Evolutionary conservation across 768 basidiomycete species (phyloP), one percentile per base, ranked within the genome.

Genomic region (Pulveroboletus sp.): DNA sequence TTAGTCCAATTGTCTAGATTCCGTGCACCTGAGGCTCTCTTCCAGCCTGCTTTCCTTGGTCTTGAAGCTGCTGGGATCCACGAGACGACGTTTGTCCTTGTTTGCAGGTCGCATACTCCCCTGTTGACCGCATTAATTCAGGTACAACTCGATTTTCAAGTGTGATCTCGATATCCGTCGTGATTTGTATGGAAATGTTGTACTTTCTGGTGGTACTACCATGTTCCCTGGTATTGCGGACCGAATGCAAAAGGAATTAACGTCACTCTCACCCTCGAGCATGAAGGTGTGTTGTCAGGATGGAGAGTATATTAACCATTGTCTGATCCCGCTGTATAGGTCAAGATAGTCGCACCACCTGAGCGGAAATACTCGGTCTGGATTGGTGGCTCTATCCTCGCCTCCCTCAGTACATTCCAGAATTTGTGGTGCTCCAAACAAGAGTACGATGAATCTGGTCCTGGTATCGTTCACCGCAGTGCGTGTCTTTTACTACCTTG

Each of bases 181-280:
- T 37, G 67, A 68, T 11, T 28, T 68, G 27, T 68, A 68, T 10
- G 67, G 67, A n/a, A 68, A 68, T 12, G 66, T 69, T n/a, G 70
- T 69, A 12, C 71, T 82, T 61, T 79, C 79, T 51, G 91, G 91
- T 64, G 91, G 91, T 66, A 89, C 89, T 55, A 93, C 90, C 64
- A 93, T 94, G 91, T 93, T 93, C 87, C 85, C 89, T 59, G 93
- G 92, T 76, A 93, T 95, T 62, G 82, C 91, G 59, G 93, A 95
- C 72, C 87, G 93, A 63, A 90, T 95, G 89, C 88, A 91, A 71
- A 93, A 92, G 78, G 92, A 95, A 74, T 76, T 95, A 67, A 87
- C 87, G 18, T 75, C 85, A 18, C 77, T 93, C 58, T 58, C 66
- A 32, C 92, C 93, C 26, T 79, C 87, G 50, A 89, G 86, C 73